Evolutionary conservation across 495 filamentous ascomycete species (phyloP).

Genomic region (Cenococcum geophilum): DNA sequence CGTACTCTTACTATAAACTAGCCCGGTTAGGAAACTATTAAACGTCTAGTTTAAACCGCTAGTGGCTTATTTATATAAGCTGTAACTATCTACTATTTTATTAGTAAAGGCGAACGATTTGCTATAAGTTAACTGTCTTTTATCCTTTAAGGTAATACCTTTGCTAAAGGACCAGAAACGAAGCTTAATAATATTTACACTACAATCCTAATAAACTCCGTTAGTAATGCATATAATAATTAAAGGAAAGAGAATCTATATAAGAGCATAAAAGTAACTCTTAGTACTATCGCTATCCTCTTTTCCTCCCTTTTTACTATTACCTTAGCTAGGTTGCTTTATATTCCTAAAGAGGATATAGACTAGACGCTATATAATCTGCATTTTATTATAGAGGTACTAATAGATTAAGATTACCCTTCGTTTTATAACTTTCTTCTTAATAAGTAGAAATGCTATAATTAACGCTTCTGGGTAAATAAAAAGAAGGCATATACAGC

Average conservation of each 20-base stretch:
- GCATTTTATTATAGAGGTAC: constrained; percentile 37
- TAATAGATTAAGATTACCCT: constrained; percentile 37
- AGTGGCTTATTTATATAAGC: constrained; percentile 32
- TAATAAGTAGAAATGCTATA: background rate
- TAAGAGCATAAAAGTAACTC: background rate
- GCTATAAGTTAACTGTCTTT: background rate
- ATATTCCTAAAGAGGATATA: background rate
- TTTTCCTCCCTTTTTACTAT: background rate
- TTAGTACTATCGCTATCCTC: background rate
- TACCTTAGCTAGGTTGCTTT: background rate
- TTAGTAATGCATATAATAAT: constrained; percentile 7
- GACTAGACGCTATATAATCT: constrained; percentile 3
- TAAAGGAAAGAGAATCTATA: background rate
- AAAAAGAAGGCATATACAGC: background rate
- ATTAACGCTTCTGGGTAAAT: constrained; percentile 35
- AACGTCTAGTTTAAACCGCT: constrained; percentile 36
- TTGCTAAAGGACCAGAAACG: background rate
- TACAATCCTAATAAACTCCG: constrained; percentile 14
- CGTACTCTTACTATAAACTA: constrained; percentile 27
- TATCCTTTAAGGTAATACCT: background rate
- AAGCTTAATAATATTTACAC: constrained; percentile 25
- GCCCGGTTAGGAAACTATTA: constrained; percentile 37
- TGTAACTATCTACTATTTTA: constrained; percentile 17
- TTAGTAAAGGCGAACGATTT: constrained; percentile 1
- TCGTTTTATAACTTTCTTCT: constrained; percentile 50